Evolutionary conservation across 139 green algal species (phyloP).

Genomic region (Chlorella sp.): DNA sequence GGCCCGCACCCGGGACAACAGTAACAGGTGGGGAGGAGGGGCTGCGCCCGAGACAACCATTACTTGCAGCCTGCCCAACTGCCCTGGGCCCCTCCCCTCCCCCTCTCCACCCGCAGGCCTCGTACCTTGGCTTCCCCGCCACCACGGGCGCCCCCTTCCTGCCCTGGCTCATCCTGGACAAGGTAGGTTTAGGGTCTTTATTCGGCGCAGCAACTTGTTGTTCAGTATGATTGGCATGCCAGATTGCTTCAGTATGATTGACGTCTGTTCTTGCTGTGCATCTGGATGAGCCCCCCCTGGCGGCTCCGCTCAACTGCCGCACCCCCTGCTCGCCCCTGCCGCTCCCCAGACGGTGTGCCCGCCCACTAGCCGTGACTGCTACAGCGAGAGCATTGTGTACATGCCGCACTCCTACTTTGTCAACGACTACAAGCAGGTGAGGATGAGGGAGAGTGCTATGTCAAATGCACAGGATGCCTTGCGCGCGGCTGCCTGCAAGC

Average conservation of each 20-base stretch:
- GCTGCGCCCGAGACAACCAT: too few relatives aligned
- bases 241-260: neutral
- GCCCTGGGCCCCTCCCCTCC: neutral
- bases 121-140: conserved; percentile 92
- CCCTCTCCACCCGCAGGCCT: conserved; percentile 20
- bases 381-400: conserved; percentile 81
- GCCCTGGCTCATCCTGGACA: conserved; percentile 87
- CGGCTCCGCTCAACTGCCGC: neutral
- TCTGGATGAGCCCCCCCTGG: neutral
- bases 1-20: too few relatives aligned
- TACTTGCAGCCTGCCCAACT: neutral
- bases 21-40: too few relatives aligned
- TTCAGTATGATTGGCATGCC: neutral
- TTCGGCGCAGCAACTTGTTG: neutral
- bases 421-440: conserved; percentile 87
- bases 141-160: conserved; percentile 84
- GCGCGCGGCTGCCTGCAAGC: too few relatives aligned
- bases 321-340: neutral
- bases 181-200: too few relatives aligned
- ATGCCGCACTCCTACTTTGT: conserved; percentile 96
- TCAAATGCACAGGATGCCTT: too few relatives aligned
- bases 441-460: neutral
- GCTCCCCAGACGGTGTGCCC: conserved; percentile 48
- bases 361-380: conserved; percentile 69
- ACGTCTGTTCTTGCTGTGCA: neutral